A percentile compares a stretch with the other conserved stretches of the same genome.
These are phyloP conservation scores for Psidium friedrichsthalianum DNA, from an alignment of 345 rosid genomes.

Conservation along the genomic window DNA sequence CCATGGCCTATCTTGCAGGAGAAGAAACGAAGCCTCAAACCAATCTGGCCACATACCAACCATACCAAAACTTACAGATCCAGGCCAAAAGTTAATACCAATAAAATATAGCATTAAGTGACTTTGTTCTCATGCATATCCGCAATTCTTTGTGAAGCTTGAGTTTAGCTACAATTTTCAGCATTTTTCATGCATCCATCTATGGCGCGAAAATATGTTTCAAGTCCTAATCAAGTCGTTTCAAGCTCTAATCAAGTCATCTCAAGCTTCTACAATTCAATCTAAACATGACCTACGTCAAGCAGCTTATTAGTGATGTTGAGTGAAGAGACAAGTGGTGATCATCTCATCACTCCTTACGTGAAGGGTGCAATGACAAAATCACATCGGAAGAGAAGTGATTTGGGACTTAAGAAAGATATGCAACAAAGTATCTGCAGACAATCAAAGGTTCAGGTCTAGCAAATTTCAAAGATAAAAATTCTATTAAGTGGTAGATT, in stretches of 20 bases:
- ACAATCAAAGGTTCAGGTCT: not conserved
- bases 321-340: not conserved
- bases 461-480: not conserved
- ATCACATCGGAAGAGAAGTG: not conserved
- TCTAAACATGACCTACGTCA: too few relatives aligned
- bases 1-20: fast-evolving
- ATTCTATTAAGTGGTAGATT: too few relatives aligned
- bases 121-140: too few relatives aligned
- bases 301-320: not conserved
- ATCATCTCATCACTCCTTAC: not conserved
- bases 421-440: not conserved
- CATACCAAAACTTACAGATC: not conserved
- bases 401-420: not conserved
- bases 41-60: fast-evolving
- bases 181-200: too few relatives aligned
- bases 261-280: too few relatives aligned
- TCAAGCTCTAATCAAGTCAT: too few relatives aligned
- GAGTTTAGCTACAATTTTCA: too few relatives aligned
- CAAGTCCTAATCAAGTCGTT: too few relatives aligned
- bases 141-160: too few relatives aligned
- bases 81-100: not conserved
- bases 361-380: not conserved
- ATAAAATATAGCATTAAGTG: not conserved
- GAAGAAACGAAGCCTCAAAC: not conserved
- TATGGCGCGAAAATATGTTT: too few relatives aligned